Percentiles rank a stretch among this genome's conserved stretches.
These are phyloP conservation scores for Lepidium sativum DNA, from an alignment of 345 rosid genomes.

Conservation along the genomic window DNA sequence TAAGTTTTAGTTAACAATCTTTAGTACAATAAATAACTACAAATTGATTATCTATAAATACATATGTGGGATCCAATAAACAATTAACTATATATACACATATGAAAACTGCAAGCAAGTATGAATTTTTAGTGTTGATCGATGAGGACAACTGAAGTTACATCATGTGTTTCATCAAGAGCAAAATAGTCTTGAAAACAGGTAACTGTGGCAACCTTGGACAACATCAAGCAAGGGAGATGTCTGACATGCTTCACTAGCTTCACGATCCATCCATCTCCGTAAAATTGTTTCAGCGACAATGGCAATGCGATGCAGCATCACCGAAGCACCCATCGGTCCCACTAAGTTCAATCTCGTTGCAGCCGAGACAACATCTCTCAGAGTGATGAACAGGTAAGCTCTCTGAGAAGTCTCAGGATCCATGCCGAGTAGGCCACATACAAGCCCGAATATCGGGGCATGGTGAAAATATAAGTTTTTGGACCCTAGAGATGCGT, in stretches of 20 bases:
- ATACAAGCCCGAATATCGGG: conserved; percentile 68
- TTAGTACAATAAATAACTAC: too few species aligned
- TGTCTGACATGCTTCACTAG: conserved; percentile 78
- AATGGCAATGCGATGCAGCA: conserved; percentile 68
- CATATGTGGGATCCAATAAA: too few species aligned
- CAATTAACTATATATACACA: too few species aligned
- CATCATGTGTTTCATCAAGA: conserved; percentile 33
- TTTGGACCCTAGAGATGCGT: conserved; percentile 30
- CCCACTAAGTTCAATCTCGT: conserved; percentile 79
- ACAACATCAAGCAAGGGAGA: conserved; percentile 69
- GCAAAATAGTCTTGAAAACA: conserved; percentile 81
- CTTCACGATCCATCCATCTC: conserved; percentile 55
- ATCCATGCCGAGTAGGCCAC: conserved; percentile 66
- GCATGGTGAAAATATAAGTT: conserved; percentile 59
- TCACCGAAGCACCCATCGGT: conserved; percentile 63
- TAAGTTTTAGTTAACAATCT: too few species aligned
- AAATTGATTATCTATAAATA: too few species aligned
- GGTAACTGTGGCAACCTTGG: conserved; percentile 72
- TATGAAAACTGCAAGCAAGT: too few species aligned
- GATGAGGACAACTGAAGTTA: neutral
- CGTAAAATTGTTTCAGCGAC: conserved; percentile 46
- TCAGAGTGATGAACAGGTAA: conserved; percentile 60
- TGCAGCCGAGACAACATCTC: conserved; percentile 81
- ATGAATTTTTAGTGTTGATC: too few species aligned
- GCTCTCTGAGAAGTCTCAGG: conserved; percentile 62